Base-by-base conservation (phyloP, 1,139 yeast genomes). In the Arxiozyma heterogenica region DNA sequence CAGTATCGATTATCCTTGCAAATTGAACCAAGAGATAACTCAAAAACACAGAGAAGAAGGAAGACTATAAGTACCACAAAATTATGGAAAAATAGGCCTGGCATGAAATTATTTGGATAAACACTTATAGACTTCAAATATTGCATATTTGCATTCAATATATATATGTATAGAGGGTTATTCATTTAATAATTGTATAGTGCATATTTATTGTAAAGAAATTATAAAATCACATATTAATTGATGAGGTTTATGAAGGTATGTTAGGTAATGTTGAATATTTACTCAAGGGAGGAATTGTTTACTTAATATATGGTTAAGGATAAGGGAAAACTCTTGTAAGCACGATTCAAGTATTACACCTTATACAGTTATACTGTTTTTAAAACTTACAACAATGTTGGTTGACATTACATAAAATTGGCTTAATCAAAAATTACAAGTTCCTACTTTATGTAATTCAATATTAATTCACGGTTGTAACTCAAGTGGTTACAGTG, bases 1-100 rank as follows among this genome's bases (percentile, higher is more conserved):
- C 89, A 87, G 68, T 90, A 90, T 65, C 86, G 84, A 59, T 73
- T 83, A 55, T 86, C 95, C 0, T 72, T 89, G 61, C 74, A 76
- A 41, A 73, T 86, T 59, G 97, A 89, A 69, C 95, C 96, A 9
- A 75, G 93, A 58, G 80, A 44, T 8, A 47, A 25, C 15, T 18
- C 49, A 4, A 25, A 46, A 7, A 23, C 44, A 1, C 42, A 48
- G 21, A 39, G 41, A 30, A 43, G 30, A 15, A 23, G 4, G n/a
- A 34, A 27, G 11, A 34, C 41, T 6, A 34, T 44, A 30, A 43
- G 30, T 15, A 15, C 23, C 18, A 27, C 41, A 15, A 47, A 41
- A 20, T 52, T 52, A 21, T 52, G 51, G 51, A 52, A 44, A 30
- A 44, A 39, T 21, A 52, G 41, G 23, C 49, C 44, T 23, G 46